Evolutionary conservation across 2,329 filamentous ascomycete species (phyloP).

Genomic region (Diaporthe ilicicola): DNA sequence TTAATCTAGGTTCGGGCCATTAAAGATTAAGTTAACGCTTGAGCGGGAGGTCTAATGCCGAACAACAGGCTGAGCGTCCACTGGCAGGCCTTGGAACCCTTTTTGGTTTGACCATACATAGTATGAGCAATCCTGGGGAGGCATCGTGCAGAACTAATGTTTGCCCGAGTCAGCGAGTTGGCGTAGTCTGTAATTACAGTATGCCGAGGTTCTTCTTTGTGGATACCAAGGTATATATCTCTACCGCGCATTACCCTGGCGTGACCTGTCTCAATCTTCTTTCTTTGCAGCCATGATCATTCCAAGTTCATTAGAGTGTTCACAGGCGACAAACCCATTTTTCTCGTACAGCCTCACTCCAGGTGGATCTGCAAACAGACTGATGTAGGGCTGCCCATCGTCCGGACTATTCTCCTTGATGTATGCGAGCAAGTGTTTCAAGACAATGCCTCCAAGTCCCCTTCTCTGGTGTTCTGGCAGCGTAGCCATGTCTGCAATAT

Average conservation of each 20-base stretch:
- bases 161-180: no score
- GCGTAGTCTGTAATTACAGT: not conserved
- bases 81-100: no score
- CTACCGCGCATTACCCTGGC: no score
- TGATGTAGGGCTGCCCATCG: constrained; percentile 49
- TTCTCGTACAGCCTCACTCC: constrained; percentile 54
- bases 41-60: no score
- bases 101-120: no score
- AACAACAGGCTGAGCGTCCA: no score
- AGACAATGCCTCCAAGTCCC: constrained; percentile 55
- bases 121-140: no score
- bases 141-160: no score
- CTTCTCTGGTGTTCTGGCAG: constrained; percentile 56
- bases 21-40: no score
- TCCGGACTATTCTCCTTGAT: constrained; percentile 50
- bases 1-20: no score
- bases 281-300: constrained; percentile 40
- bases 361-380: constrained; percentile 53
- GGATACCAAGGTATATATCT: no score
- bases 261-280: not conserved
- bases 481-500: constrained; percentile 60
- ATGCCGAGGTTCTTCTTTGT: no score
- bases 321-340: constrained; percentile 55
- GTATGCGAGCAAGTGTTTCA: constrained; percentile 51
- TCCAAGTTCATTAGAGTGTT: constrained; percentile 45